Evolutionary conservation across 305 asterid genomes (phyloP), one percentile per base, ranked within the genome.

Genomic region (Fraxinus sp.): DNA sequence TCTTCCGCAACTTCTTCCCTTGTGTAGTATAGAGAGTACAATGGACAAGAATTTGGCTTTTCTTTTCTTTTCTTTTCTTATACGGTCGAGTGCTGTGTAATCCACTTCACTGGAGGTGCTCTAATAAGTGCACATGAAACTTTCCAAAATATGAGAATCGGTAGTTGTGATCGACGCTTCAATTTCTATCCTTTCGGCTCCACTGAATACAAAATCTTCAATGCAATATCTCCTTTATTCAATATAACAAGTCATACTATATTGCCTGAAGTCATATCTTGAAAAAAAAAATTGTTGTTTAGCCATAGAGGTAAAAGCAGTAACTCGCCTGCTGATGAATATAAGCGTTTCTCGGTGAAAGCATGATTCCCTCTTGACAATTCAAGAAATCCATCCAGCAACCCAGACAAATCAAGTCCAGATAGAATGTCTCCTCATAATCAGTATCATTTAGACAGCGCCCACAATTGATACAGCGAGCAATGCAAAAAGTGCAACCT

Each of bases 381-480:
- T 86, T 72, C 8, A 89, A 59, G 71, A 90, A 73, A 64, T 83
- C 83, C 75, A 57, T 83, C 77, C 79, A 70, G 81, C 98, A 92
- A 62, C 90, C 93, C 5, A 86, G 71, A 82, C 98, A 95, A 30
- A 87, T 78, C 1, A n/a, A 68, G 3, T 90, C 91, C 18, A 89
- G 80, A 76, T 26, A 75, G 78, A 95, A 93, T 0, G 91, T 90
- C 92, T 95, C 98, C 79, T 84, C 91, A 49, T 87, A 93, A 5
- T 85, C 85, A 72, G 85, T 86, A 43, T 89, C 81, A 26, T 74
- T 90, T 77, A 95, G 75, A 88, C 97, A 95, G 84, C 94, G 83
- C 14, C 98, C 97, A 82, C 97, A 95, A 18, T 71, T 81, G 16
- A 77, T 78, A 81, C 98, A 95, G 16, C 98, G 97, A 75, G 89